These are phyloP conservation scores for Pholiota microspora DNA, from an alignment of 768 basidiomycete genomes.

Conservation along the genomic window DNA sequence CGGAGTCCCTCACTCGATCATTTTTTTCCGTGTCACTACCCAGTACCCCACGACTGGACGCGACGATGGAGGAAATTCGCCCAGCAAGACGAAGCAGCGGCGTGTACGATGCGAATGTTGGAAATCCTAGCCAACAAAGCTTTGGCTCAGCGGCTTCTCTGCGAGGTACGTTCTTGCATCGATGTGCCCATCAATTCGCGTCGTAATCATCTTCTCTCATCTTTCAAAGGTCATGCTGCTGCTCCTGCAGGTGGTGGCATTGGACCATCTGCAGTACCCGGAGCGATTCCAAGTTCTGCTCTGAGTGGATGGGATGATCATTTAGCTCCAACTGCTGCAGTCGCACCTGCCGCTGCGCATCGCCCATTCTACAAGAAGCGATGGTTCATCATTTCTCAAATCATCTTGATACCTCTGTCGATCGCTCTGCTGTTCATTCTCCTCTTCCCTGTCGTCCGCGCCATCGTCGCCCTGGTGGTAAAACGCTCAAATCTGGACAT, in stretches of 20 bases:
- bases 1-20: slow-evolving; percentile 9
- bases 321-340: slow-evolving; percentile 11
- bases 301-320: slow-evolving; percentile 21
- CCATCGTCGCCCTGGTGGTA: slow-evolving; percentile 64
- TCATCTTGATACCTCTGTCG: slow-evolving; percentile 48
- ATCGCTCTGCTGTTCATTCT: slow-evolving; percentile 68
- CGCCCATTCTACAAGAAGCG: slow-evolving; percentile 59
- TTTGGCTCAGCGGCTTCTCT: slow-evolving; percentile 31
- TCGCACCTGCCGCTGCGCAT: slow-evolving; percentile 16
- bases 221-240: slow-evolving; percentile 34
- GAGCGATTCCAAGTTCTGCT: slow-evolving; percentile 11
- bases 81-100: slow-evolving; percentile 36
- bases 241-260: slow-evolving; percentile 27
- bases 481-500: slow-evolving; percentile 55
- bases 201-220: neutral
- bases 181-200: neutral
- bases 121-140: slow-evolving; percentile 26
- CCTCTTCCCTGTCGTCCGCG: slow-evolving; percentile 64
- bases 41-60: slow-evolving; percentile 11
- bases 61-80: slow-evolving; percentile 33
- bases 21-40: slow-evolving; percentile 10
- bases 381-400: slow-evolving; percentile 59
- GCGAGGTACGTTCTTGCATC: slow-evolving; percentile 24
- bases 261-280: slow-evolving; percentile 15
- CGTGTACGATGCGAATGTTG: slow-evolving; percentile 27